Evolutionary conservation across 495 filamentous ascomycete genomes (phyloP).

Genomic region (Aspergillus mulundensis): DNA sequence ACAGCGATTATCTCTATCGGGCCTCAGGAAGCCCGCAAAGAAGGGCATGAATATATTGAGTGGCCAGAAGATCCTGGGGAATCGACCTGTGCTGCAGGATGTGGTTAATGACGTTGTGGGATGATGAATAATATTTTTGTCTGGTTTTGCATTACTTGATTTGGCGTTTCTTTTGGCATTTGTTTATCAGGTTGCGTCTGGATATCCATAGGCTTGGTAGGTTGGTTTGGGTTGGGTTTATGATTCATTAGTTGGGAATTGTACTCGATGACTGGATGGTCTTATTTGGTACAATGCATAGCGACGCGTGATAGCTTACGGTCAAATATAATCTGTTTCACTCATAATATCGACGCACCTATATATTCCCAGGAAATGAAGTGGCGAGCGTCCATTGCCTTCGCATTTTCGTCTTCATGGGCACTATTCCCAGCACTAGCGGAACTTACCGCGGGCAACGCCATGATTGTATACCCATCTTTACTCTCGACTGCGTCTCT

Average conservation of each 20-base stretch:
- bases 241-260: background rate
- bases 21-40: conserved; percentile 35
- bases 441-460: conserved; percentile 16
- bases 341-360: conserved; percentile 24
- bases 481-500: conserved; percentile 38
- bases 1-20: conserved; percentile 17
- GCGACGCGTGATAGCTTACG: background rate
- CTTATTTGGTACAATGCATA: background rate
- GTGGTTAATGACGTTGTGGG: conserved; percentile 49
- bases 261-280: background rate
- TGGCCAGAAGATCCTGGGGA: conserved; percentile 33
- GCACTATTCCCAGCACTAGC: background rate
- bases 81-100: conserved; percentile 50
- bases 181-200: conserved; percentile 8
- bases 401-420: background rate
- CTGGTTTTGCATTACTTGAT: background rate
- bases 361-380: conserved; percentile 39
- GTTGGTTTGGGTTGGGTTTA: background rate
- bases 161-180: conserved; percentile 10
- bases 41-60: conserved; percentile 34
- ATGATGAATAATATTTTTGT: conserved; percentile 8
- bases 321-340: background rate
- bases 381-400: conserved; percentile 4
- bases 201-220: conserved; percentile 2
- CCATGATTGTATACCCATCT: conserved; percentile 45